A percentile compares a stretch with the other conserved stretches of the same genome.
phyloP scores from a whole-genome alignment of 176 grass and related monocot species.

The Secale cereale region DNA sequence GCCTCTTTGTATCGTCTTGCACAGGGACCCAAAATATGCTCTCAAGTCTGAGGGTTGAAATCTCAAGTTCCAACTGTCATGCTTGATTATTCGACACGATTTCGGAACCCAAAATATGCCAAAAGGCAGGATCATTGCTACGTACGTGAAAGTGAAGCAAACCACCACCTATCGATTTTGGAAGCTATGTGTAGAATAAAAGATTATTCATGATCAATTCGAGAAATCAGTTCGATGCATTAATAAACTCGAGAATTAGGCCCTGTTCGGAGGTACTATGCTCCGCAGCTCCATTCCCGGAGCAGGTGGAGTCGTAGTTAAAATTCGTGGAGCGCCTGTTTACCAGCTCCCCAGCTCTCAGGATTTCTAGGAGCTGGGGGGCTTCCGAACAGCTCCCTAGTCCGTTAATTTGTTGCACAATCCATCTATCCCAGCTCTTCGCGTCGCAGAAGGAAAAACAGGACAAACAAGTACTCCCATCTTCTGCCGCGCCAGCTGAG shows the following conservation, averaged over 20 bases:
- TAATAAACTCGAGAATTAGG: constrained; percentile 12
- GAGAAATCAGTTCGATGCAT: constrained; percentile 3
- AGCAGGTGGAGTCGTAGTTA: no score
- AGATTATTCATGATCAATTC: constrained; percentile 2
- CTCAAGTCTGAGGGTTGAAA: background rate
- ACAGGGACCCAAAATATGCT: background rate
- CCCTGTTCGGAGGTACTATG: no score
- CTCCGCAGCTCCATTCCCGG: no score
- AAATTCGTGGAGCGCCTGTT: no score
- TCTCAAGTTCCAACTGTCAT: background rate
- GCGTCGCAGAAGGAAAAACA: constrained; percentile 36
- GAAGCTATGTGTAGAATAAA: background rate
- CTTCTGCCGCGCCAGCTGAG: background rate
- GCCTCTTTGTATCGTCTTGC: background rate
- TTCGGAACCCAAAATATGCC: background rate
- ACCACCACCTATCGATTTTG: background rate
- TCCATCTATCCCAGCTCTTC: background rate
- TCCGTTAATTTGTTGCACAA: constrained; percentile 25
- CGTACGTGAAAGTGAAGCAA: background rate
- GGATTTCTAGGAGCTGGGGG: no score
- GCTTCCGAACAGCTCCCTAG: background rate
- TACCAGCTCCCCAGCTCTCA: no score
- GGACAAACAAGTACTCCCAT: background rate
- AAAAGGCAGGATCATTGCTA: background rate
- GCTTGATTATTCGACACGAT: background rate